Percentiles rank a stretch among this genome's conserved stretches.
Evolutionary conservation across 768 basidiomycete genomes (phyloP).

Genomic region (Trametes meyenii): DNA sequence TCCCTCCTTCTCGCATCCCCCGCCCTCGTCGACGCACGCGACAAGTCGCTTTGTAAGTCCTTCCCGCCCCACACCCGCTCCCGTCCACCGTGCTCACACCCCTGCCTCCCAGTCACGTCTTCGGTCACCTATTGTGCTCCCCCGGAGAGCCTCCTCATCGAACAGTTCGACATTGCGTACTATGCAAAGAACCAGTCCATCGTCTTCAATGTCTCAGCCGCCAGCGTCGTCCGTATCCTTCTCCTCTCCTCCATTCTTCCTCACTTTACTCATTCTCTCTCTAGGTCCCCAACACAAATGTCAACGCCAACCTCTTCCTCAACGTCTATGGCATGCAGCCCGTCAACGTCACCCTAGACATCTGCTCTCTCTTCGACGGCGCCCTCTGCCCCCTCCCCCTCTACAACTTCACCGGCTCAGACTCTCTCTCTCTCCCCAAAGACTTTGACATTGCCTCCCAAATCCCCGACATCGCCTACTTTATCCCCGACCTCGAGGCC

Average conservation of each 20-base stretch:
- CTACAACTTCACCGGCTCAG: constrained; percentile 88
- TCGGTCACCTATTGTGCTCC: constrained; percentile 87
- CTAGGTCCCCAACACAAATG: constrained; percentile 75
- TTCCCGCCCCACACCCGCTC: constrained; percentile 6
- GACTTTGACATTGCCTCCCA: constrained; percentile 50
- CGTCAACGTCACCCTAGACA: constrained; percentile 82
- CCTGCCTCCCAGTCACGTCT: constrained; percentile 62
- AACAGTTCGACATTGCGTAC: constrained; percentile 76
- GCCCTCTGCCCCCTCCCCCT: constrained; percentile 81
- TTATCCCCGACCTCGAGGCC: constrained; percentile 90
- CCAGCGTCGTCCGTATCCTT: constrained; percentile 63
- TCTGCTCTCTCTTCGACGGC: constrained; percentile 78
- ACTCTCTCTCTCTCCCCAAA: constrained; percentile 64
- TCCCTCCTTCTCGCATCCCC: constrained; percentile 42
- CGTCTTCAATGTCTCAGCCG: constrained; percentile 83
- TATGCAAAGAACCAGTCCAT: constrained; percentile 72
- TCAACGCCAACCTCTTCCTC: constrained; percentile 79
- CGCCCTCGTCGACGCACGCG: constrained; percentile 47
- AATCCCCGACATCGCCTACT: constrained; percentile 82
- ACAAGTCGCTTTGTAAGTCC: constrained; percentile 64
- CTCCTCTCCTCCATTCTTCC: constrained; percentile 2
- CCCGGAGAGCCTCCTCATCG: constrained; percentile 76
- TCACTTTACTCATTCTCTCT: constrained; percentile 20
- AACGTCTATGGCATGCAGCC: constrained; percentile 88
- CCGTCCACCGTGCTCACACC: constrained; percentile 12